Base-by-base conservation (phyloP, 2,329 filamentous ascomycete genomes). In the Trichoderma sp. region DNA sequence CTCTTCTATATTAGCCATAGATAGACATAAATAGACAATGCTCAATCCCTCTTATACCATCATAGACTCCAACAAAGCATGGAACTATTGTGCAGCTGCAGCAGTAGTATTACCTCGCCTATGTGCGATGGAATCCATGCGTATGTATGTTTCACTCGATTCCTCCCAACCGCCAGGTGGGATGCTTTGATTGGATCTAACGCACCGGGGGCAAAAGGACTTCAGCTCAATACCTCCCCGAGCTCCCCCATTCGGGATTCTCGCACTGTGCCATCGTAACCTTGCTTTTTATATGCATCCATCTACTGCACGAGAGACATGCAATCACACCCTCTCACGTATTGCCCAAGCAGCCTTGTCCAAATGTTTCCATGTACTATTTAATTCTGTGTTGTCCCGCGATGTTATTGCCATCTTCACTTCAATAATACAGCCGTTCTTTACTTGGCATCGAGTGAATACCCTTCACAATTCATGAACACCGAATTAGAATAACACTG, bases 141-240 rank as follows among this genome's bases (percentile, higher is more conserved):
- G 17, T 15, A 47, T 59, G 55, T 47, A 61, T 59, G 65, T 68
- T 68, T 68, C 65, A 68, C 36, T 68, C 26, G 53, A 34, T 68
- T 50, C 34, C 36, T 68, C 36, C 36, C 55, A n/a, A 23, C 13
- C n/a, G 65, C 65, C 55, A 68, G 65, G 65, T 68, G 65, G 65
- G 53, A 68, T 47, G 55, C 55, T 13, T 15, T 68, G 55, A 68
- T 68, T 68, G 65, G 65, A 26, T 50, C 50, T n/a, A 47, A 59
- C 23, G 55, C 36, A 50, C 32, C 15, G 20, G 55, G 65, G 55
- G 65, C 55, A 17, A 68, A 47, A 23, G 23, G 30, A n/a, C 55
- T 68, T 68, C 65, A 68, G 65, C 65, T 68, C 12, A 30, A 50
- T 53, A 65, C 26, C 34, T 50, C n/a, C n/a, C 28, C 13, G 7